Conservation (phyloP, 768 basidiomycete species). For the Omphalotus guepiniiformis region DNA sequence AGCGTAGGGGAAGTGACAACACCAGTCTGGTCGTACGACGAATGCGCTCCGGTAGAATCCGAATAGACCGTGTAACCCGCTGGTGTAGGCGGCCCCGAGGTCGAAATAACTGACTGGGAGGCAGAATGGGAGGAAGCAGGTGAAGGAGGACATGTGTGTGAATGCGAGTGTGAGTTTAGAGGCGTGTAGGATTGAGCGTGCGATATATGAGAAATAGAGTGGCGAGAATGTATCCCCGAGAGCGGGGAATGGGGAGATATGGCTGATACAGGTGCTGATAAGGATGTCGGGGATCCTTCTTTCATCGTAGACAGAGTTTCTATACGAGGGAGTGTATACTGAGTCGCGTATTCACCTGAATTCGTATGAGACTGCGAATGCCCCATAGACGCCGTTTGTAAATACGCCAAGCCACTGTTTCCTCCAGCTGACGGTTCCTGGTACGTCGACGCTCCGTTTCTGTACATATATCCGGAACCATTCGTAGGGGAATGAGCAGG, state of each 20-base stretch:
- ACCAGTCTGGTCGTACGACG: neutral
- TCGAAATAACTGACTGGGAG: conserved; percentile 14
- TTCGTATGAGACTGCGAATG: conserved; percentile 20
- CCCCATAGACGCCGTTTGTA: conserved; percentile 30
- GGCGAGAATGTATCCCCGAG: conserved; percentile 43
- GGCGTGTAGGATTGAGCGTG: conserved; percentile 44
- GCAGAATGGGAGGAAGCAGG: conserved; percentile 50
- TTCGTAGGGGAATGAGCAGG: conserved; percentile 10
- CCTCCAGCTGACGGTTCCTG: conserved; percentile 36
- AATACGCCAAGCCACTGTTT: conserved; percentile 31
- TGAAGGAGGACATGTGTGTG: conserved; percentile 39
- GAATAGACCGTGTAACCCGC: neutral
- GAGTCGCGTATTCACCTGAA: conserved; percentile 15
- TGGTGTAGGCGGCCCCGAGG: conserved; percentile 6
- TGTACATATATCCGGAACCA: conserved; percentile 30
- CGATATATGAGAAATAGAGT: conserved; percentile 58
- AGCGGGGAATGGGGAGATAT: conserved; percentile 20
- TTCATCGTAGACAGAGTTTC: conserved; percentile 10
- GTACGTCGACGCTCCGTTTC: conserved; percentile 39
- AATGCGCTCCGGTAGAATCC: neutral
- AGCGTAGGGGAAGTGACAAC: conserved; percentile 29
- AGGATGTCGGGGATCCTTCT: conserved; percentile 15
- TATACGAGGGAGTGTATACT: conserved; percentile 20
- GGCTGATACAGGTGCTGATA: conserved; percentile 23
- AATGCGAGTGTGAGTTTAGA: conserved; percentile 11